Base-by-base conservation (phyloP, 108 stramenopile species). In the Cylindrotheca closterium region DNA sequence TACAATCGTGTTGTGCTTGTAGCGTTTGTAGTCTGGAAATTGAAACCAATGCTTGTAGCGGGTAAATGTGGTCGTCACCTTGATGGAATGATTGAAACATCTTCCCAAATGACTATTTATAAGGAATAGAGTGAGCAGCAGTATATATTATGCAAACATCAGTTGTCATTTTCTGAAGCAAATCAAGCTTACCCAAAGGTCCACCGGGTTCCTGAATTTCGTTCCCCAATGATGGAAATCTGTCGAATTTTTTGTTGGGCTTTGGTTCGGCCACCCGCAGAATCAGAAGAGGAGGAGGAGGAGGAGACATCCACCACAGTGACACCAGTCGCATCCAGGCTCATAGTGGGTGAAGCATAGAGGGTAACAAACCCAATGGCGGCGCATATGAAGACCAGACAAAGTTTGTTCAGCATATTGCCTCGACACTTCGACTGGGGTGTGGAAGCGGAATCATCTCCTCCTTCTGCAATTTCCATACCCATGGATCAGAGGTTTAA, bases 41-140 rank as follows among this genome's bases (percentile, higher is more conserved):
- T 86, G 84, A 30, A 81, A 82, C 93, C 93, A 94, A 51, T 94
- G 93, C 70, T 94, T 94, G 75, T 94, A 91, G 2, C 93, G 81
- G 23, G 89, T 82, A 30, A 94, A 61, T 8, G 78, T 72, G 49
- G 81, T 71, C 25, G 62, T 76, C 17, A 78, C 66, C 34, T 78
- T 47, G 21, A 78, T 59, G 10, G 66, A 56, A 56, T 78, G 63
- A 28, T 59, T 59, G 29, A 72, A 72, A 53, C 77, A 78, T 45
- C 70, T 46, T 3, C 32, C 26, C 59, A 77, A 49, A 33, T 77
- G 75, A 27, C 75, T 77, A 51, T 8, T 4, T 46, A 42, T 18
- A 4, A 15, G 42, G 12, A 45, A 45, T 8, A 45, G 12, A 15
- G 15, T 15, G 42, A 15, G 15, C 19, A 52, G 51, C 12, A n/a